Conservation (phyloP, 345 rosid genomes). For the Linum usitatissimum region DNA sequence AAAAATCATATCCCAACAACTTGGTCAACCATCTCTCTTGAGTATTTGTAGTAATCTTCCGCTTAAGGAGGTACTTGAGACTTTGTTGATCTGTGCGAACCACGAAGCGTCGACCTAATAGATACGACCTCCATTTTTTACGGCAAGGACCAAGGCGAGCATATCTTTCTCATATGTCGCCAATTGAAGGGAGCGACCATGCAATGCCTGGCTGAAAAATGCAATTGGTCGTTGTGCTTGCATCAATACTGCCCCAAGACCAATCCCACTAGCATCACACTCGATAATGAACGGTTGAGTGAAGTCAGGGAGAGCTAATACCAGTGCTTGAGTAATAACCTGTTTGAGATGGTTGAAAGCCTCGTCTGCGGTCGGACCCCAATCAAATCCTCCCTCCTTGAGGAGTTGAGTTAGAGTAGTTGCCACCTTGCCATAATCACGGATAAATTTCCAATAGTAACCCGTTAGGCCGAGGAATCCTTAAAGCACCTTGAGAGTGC, state of each 20-base stretch:
- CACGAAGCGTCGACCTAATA: neutral
- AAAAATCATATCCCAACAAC: conserved; percentile 1
- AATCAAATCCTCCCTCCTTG: neutral
- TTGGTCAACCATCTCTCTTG: neutral
- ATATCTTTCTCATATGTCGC: conserved; percentile 1
- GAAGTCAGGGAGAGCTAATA: neutral
- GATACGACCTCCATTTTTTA: neutral
- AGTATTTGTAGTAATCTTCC: neutral
- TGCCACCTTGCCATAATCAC: no score
- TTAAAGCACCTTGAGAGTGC: no score
- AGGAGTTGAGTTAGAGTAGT: neutral
- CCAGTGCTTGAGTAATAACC: neutral
- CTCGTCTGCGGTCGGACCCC: neutral
- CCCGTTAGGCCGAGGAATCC: no score
- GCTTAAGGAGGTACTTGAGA: neutral
- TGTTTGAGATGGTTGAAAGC: neutral
- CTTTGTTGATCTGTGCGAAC: neutral
- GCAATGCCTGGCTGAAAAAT: no score
- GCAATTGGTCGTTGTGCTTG: no score
- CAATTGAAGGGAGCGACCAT: neutral
- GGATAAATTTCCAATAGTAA: no score
- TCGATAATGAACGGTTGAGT: no score
- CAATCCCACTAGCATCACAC: no score
- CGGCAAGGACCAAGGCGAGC: neutral
- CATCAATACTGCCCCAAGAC: no score